Evolutionary conservation across 345 rosid species (phyloP).

Genomic region (Aquilaria malaccensis): DNA sequence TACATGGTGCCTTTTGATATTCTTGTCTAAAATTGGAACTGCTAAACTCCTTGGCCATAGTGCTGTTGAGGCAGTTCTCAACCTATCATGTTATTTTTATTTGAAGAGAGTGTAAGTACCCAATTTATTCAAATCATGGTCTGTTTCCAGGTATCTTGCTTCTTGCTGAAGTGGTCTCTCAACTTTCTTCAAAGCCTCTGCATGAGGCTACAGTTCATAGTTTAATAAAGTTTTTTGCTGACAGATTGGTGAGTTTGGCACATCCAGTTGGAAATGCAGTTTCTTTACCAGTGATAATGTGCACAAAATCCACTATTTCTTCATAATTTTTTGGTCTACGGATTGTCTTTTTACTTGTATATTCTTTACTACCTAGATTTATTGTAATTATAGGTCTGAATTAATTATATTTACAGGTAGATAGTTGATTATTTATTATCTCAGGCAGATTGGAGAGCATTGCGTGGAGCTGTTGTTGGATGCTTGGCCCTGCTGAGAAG

Average conservation of each 20-base stretch:
- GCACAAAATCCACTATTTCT: not conserved
- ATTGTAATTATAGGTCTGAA: not conserved
- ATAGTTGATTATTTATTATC: slow-evolving; percentile 23
- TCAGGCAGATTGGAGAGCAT: slow-evolving; percentile 95
- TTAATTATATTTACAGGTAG: slow-evolving; percentile 10
- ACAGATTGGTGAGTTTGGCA: slow-evolving; percentile 64
- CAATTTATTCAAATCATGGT: slow-evolving; percentile 4
- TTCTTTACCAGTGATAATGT: not conserved
- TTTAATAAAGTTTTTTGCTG: slow-evolving; percentile 58
- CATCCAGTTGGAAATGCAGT: slow-evolving; percentile 8
- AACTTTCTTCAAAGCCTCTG: slow-evolving; percentile 50
- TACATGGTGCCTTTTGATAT: too few species aligned
- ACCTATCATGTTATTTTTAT: not conserved
- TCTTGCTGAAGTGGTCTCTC: slow-evolving; percentile 57
- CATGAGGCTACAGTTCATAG: slow-evolving; percentile 46
- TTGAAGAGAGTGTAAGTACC: not conserved
- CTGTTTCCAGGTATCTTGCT: slow-evolving; percentile 61
- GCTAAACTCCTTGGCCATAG: not conserved
- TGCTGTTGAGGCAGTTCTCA: not conserved
- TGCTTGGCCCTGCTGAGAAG: slow-evolving; percentile 76
- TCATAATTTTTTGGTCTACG: not conserved
- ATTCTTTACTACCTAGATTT: not conserved
- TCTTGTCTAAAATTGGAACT: too few species aligned
- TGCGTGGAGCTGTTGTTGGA: slow-evolving; percentile 87
- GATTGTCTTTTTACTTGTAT: not conserved